phyloP scores from a whole-genome alignment of 768 basidiomycete species.

The Tylopilus sp. region DNA sequence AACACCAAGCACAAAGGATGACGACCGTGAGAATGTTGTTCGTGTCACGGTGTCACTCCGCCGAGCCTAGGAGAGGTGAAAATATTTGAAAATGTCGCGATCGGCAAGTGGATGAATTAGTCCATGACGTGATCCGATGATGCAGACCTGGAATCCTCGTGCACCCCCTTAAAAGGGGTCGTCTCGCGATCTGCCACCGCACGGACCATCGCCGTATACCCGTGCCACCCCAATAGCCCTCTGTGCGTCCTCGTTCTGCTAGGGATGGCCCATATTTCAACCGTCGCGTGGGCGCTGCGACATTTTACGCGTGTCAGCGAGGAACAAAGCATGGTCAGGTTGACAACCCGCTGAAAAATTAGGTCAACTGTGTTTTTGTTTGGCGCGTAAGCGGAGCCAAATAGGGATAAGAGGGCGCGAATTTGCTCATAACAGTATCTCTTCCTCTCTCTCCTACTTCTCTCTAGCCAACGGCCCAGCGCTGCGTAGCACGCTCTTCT shows the following conservation, averaged over 20 bases:
- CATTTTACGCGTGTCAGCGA: slow-evolving; percentile 4
- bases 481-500: slow-evolving; percentile 57
- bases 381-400: slow-evolving; percentile 40
- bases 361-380: slow-evolving; percentile 36
- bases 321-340: slow-evolving; percentile 6
- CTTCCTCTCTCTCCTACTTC: slow-evolving; percentile 57
- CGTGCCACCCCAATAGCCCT: neutral
- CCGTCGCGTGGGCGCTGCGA: slow-evolving; percentile 5
- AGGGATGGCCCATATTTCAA: neutral
- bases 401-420: slow-evolving; percentile 40
- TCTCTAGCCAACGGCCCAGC: slow-evolving; percentile 48
- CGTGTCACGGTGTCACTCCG: slow-evolving; percentile 2
- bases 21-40: neutral
- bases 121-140: slow-evolving; percentile 33
- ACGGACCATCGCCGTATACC: slow-evolving; percentile 20
- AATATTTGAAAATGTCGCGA: slow-evolving; percentile 25
- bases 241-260: neutral
- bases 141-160: slow-evolving; percentile 4
- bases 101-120: slow-evolving; percentile 30
- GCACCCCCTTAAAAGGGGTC: slow-evolving; percentile 11
- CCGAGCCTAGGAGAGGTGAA: slow-evolving; percentile 8
- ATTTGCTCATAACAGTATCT: slow-evolving; percentile 37
- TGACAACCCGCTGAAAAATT: slow-evolving; percentile 20
- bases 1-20: neutral
- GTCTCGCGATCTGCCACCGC: slow-evolving; percentile 28